These are phyloP conservation scores for Iris macrosiphon DNA, from an alignment of 106 monocot genomes.

Conservation along the genomic window DNA sequence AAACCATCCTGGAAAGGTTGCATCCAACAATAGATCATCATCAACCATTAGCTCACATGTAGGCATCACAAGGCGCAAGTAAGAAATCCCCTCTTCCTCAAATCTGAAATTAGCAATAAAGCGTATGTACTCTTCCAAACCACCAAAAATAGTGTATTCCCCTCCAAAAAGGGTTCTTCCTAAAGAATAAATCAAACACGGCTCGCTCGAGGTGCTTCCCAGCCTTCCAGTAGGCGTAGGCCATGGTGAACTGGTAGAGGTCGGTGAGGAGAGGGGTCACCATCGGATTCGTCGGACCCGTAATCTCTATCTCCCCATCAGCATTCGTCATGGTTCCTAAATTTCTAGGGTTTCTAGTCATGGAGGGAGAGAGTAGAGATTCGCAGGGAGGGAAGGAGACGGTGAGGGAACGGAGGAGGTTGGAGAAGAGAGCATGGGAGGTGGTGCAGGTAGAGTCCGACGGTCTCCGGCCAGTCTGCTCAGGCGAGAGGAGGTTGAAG, in stretches of 20 bases:
- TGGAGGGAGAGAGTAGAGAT: no score
- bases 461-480: no score
- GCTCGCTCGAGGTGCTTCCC: constrained; percentile 80
- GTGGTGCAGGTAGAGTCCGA: no score
- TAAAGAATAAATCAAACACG: constrained; percentile 84
- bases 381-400: no score
- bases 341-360: no score
- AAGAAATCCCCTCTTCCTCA: constrained; percentile 57
- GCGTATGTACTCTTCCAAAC: constrained; percentile 85
- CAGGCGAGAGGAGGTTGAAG: no score
- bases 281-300: constrained; percentile 65
- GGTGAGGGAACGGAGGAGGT: no score
- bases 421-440: no score
- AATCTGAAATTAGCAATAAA: constrained; percentile 83
- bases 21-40: not conserved
- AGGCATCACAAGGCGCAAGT: constrained; percentile 64
- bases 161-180: constrained; percentile 87
- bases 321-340: not conserved
- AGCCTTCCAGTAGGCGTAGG: constrained; percentile 93
- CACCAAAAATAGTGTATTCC: constrained; percentile 89
- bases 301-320: not conserved
- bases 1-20: constrained; percentile 63
- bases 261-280: constrained; percentile 70
- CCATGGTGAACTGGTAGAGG: constrained; percentile 95
- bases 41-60: constrained; percentile 54